Conservation (phyloP, 176 grass and related monocot species). For the Zea luxurians region DNA sequence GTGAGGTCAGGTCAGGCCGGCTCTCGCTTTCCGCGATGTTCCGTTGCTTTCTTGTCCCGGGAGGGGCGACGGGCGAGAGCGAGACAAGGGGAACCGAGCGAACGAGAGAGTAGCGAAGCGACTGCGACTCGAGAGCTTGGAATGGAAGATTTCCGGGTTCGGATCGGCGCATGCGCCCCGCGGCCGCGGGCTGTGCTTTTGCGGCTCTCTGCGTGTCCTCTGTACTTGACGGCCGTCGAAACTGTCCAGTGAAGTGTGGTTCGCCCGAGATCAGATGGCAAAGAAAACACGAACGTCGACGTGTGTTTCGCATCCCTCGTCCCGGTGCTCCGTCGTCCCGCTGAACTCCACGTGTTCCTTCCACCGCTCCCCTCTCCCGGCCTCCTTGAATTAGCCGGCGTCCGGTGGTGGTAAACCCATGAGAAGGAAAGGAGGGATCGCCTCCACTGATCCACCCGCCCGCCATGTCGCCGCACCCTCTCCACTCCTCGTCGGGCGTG, state of each 20-base stretch:
- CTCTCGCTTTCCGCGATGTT: not conserved
- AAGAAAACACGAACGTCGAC: not conserved
- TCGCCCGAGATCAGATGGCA: not conserved
- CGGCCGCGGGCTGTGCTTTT: not conserved
- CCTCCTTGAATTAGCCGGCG: not conserved
- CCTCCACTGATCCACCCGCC: not conserved
- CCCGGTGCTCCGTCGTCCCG: not conserved
- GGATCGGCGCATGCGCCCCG: not conserved
- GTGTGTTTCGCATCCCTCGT: not conserved
- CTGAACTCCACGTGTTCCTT: not conserved
- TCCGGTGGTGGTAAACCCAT: not conserved
- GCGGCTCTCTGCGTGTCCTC: not conserved
- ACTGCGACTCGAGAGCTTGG: not conserved
- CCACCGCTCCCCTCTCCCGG: not conserved
- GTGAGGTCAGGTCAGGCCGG: not conserved
- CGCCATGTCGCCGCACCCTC: constrained; percentile 39
- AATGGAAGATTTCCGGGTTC: not conserved
- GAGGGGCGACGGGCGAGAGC: too few species aligned
- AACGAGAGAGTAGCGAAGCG: not conserved
- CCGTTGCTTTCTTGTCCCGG: too few species aligned
- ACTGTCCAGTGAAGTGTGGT: not conserved
- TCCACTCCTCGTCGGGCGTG: constrained; percentile 71
- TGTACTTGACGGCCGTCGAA: not conserved
- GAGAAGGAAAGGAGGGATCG: not conserved
- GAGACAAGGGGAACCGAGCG: not conserved